Evolutionary conservation across 139 green algal genomes (phyloP).

Genomic region (Chlamydomonas sp.): DNA sequence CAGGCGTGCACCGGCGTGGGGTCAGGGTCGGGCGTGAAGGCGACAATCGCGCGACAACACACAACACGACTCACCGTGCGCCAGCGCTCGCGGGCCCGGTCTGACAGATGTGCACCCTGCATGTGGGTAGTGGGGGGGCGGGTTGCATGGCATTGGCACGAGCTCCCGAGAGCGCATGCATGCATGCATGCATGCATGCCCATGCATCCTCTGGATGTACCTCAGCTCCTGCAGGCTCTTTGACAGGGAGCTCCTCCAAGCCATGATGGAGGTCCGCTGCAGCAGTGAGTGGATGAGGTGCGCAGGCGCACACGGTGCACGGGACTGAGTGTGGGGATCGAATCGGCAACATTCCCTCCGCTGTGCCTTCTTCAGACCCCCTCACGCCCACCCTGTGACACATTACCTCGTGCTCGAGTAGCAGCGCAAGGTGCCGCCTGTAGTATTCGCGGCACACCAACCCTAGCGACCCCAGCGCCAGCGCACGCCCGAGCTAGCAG

Average conservation of each 20-base stretch:
- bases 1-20: background rate
- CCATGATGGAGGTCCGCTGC: conserved; percentile 4
- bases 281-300: too few species aligned
- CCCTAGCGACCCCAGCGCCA: too few species aligned
- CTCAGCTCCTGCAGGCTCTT: conserved; percentile 74
- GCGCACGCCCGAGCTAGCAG: background rate
- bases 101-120: conserved; percentile 78
- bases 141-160: too few species aligned
- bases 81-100: conserved; percentile 59
- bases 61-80: conserved; percentile 38
- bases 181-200: background rate
- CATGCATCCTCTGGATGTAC: conserved; percentile 24
- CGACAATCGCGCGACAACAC: background rate
- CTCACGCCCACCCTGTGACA: too few species aligned
- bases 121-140: background rate
- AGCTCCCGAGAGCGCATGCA: too few species aligned
- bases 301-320: too few species aligned
- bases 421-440: too few species aligned
- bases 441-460: too few species aligned
- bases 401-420: too few species aligned
- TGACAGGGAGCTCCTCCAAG: conserved; percentile 36
- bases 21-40: background rate
- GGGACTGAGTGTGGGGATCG: too few species aligned
- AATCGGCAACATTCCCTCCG: too few species aligned
- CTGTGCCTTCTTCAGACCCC: too few species aligned